phyloP scores from a whole-genome alignment of 139 green algal genomes.

The Raphidocelis subcapitata region DNA sequence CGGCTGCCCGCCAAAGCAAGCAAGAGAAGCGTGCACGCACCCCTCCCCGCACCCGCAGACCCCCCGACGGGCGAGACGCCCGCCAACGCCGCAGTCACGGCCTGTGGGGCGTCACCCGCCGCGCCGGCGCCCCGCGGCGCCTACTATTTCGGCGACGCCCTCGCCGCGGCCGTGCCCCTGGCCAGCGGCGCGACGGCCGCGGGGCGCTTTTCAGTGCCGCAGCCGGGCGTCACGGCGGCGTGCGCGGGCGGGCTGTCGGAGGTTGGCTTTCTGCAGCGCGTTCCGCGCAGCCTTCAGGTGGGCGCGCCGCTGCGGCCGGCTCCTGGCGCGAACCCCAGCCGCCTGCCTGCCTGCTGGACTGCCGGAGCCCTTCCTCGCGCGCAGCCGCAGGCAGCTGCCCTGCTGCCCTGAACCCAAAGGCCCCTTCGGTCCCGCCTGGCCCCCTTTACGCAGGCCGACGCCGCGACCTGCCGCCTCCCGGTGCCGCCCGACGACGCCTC shows the following conservation, averaged over 20 bases:
- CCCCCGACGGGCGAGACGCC: slow-evolving; percentile 32
- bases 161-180: background rate
- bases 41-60: slow-evolving; percentile 24
- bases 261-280: slow-evolving; percentile 34
- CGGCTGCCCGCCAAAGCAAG: too few relatives aligned
- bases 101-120: slow-evolving; percentile 9
- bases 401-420: too few relatives aligned
- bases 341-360: background rate
- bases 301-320: too few relatives aligned
- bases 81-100: slow-evolving; percentile 32
- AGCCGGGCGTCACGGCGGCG: slow-evolving; percentile 28
- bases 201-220: slow-evolving; percentile 29
- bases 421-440: background rate
- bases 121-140: background rate
- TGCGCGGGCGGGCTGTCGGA: slow-evolving; percentile 29
- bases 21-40: too few relatives aligned
- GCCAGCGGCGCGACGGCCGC: background rate
- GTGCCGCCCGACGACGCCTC: slow-evolving; percentile 1
- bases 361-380: background rate
- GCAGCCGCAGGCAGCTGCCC: background rate
- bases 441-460: slow-evolving; percentile 7
- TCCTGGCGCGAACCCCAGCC: background rate
- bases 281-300: background rate
- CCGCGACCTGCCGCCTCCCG: slow-evolving; percentile 21
- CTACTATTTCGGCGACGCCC: slow-evolving; percentile 6